Percentiles rank a stretch among this genome's conserved stretches.
Conservation (phyloP, 495 filamentous ascomycete genomes). For the Trichoderma gamsii region DNA sequence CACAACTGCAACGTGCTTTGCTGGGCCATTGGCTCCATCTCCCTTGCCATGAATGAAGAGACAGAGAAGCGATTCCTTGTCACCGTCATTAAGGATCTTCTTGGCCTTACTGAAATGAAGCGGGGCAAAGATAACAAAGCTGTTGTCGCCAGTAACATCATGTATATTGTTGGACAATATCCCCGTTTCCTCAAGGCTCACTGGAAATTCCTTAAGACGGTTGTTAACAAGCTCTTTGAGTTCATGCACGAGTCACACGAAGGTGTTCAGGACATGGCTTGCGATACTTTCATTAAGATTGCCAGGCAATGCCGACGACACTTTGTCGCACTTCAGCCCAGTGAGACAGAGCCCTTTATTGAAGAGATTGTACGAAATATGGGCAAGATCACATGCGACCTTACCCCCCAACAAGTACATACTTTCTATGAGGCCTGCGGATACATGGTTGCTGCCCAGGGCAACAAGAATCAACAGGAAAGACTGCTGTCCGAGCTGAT, state of each 20-base stretch:
- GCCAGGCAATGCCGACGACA: slow-evolving; percentile 96
- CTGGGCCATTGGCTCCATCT: slow-evolving; percentile 98
- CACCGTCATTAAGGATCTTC: slow-evolving; percentile 95
- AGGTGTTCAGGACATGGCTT: slow-evolving; percentile 99
- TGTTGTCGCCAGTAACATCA: slow-evolving; percentile 98
- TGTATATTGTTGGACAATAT: slow-evolving; percentile 99
- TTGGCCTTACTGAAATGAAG: slow-evolving; percentile 98
- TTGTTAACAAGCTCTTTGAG: slow-evolving; percentile 99
- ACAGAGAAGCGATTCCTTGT: slow-evolving; percentile 98
- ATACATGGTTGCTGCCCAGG: slow-evolving; percentile 98
- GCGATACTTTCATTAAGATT: slow-evolving; percentile 99
- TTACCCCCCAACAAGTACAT: slow-evolving; percentile 94
- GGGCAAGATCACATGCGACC: slow-evolving; percentile 87
- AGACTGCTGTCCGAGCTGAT: slow-evolving; percentile 87
- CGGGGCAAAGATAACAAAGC: slow-evolving; percentile 99
- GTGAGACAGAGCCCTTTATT: slow-evolving; percentile 92
- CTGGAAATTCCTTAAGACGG: slow-evolving; percentile 99
- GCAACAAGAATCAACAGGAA: slow-evolving; percentile 85
- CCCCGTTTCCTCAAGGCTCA: slow-evolving; percentile 97
- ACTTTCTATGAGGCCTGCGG: slow-evolving; percentile 99
- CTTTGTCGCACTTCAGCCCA: slow-evolving; percentile 92
- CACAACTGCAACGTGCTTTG: slow-evolving; percentile 98
- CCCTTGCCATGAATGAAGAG: slow-evolving; percentile 97
- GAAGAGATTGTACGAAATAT: slow-evolving; percentile 96
- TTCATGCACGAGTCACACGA: slow-evolving; percentile 99